phyloP scores from a whole-genome alignment of 805 yeast species.

The Ogataea populi-albae region DNA sequence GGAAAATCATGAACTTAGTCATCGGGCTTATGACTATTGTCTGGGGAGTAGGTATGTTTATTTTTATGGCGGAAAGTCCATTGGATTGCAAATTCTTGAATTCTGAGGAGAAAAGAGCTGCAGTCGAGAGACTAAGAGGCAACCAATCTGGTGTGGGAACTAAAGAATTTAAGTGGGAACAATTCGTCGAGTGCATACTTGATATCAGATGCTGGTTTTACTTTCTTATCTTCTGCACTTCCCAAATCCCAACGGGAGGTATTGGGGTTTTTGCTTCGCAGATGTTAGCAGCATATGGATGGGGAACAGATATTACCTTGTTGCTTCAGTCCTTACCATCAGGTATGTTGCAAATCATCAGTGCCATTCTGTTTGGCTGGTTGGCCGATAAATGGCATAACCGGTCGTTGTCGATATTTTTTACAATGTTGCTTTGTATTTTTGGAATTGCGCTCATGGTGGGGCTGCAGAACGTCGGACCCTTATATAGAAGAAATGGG shows the following conservation, averaged over 20 bases:
- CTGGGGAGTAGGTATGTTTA: constrained; percentile 43
- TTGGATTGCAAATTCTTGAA: constrained; percentile 36
- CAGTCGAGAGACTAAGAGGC: constrained; percentile 26
- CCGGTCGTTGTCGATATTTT: too few relatives aligned
- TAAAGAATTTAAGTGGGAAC: constrained; percentile 16
- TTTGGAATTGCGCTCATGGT: too few relatives aligned
- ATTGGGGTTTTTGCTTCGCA: constrained; percentile 43
- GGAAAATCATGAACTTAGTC: constrained; percentile 48
- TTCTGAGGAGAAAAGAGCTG: constrained; percentile 32
- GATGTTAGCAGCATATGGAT: constrained; percentile 25
- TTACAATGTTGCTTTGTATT: too few relatives aligned
- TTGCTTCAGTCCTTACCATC: not conserved
- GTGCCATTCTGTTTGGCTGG: too few relatives aligned
- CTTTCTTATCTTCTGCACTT: constrained; percentile 31
- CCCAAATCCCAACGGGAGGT: constrained; percentile 53
- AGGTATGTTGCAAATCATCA: too few relatives aligned
- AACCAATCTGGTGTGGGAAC: constrained; percentile 18
- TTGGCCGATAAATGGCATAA: too few relatives aligned
- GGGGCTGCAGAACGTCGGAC: not conserved
- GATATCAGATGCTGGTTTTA: constrained; percentile 41
- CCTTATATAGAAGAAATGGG: not conserved
- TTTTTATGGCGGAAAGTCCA: constrained; percentile 48
- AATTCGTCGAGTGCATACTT: constrained; percentile 14
- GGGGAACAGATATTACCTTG: constrained; percentile 1
- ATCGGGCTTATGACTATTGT: constrained; percentile 54